Evolutionary conservation across 164 flowering plant species (phyloP).

Genomic region (Protea cynaroides): DNA sequence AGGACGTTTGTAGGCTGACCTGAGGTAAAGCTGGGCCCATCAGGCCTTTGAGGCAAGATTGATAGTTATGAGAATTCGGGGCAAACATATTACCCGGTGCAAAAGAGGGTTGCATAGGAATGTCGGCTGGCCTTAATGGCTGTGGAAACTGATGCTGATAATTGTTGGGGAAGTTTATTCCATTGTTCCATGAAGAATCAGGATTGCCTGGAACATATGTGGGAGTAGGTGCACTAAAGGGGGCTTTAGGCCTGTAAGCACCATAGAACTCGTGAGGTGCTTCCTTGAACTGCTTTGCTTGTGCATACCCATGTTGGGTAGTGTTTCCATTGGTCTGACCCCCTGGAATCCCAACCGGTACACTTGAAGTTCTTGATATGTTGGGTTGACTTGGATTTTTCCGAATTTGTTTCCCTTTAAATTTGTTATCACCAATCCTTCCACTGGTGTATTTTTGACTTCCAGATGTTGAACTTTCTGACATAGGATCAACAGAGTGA

Average conservation of each 20-base stretch:
- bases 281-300: constrained; percentile 35
- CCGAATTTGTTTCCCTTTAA: constrained; percentile 35
- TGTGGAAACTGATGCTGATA: constrained; percentile 37
- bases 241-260: constrained; percentile 20
- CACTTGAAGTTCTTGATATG: constrained; percentile 29
- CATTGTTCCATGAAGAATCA: constrained; percentile 32
- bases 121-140: constrained; percentile 31
- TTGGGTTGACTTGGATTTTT: constrained; percentile 37
- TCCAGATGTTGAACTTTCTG: constrained; percentile 23
- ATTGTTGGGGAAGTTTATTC: constrained; percentile 19
- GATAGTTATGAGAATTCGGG: constrained; percentile 27
- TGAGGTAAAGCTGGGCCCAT: constrained; percentile 28
- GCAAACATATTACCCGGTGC: constrained; percentile 27
- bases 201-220: constrained; percentile 25
- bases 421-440: constrained; percentile 30
- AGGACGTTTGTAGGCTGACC: constrained; percentile 30
- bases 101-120: constrained; percentile 30
- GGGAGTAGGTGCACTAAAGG: constrained; percentile 25
- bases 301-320: constrained; percentile 26
- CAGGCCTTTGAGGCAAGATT: constrained; percentile 36
- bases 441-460: constrained; percentile 27
- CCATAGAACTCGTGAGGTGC: constrained; percentile 55
- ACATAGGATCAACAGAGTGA: constrained; percentile 21
- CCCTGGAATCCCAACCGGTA: constrained; percentile 29
- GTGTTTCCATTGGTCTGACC: constrained; percentile 18